Conservation (phyloP, 148 eudicot genomes). For the Rhododendron molle region DNA sequence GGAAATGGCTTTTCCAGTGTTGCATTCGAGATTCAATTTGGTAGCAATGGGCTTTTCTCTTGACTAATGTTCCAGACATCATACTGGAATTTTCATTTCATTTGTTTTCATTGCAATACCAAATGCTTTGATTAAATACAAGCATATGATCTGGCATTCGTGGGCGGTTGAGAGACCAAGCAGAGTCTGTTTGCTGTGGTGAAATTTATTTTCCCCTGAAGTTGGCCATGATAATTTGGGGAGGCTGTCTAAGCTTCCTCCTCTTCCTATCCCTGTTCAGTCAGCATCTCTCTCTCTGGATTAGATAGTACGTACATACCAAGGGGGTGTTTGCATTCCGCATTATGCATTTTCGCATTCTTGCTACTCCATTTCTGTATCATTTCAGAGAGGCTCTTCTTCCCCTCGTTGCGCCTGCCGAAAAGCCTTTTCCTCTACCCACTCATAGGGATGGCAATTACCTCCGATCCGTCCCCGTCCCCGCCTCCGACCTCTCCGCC, state of each 20-base stretch:
- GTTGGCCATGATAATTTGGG: background rate
- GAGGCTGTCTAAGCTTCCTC: background rate
- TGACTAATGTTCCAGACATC: background rate
- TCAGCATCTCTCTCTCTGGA: background rate
- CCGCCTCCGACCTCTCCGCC: no score
- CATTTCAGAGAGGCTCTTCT: no score
- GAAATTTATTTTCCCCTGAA: background rate
- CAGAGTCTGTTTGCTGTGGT: background rate
- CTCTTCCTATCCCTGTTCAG: background rate
- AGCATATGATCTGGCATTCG: background rate
- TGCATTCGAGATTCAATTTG: background rate
- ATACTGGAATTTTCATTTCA: background rate
- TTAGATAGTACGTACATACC: no score
- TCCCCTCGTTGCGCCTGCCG: no score
- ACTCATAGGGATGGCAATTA: no score
- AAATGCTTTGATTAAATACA: background rate
- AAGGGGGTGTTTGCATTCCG: no score
- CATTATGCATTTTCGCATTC: no score
- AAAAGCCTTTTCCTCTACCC: no score
- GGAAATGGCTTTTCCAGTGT: background rate
- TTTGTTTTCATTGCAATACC: background rate
- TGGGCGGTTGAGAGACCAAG: background rate
- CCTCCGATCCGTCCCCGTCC: no score
- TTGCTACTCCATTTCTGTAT: no score
- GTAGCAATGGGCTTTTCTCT: background rate